Percentiles rank a stretch among this genome's conserved stretches.
Evolutionary conservation across 1,284 basidiomycete species (phyloP).

Genomic region (Chondrostereum purpureum): DNA sequence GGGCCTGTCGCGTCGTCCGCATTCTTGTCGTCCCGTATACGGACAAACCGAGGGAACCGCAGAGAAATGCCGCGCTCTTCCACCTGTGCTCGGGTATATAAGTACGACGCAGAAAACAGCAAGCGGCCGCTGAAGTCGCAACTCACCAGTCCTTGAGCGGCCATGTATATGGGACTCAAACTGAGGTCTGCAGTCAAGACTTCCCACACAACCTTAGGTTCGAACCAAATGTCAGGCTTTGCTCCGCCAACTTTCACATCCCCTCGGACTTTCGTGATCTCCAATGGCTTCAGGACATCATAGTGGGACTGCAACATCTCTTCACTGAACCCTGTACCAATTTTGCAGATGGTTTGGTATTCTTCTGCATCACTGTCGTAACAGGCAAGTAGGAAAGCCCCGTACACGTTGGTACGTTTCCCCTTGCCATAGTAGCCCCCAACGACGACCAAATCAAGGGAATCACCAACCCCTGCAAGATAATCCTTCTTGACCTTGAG

Average conservation of each 20-base stretch:
- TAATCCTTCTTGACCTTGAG: slow-evolving; percentile 94
- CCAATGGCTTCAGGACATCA: slow-evolving; percentile 75
- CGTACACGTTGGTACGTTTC: slow-evolving; percentile 94
- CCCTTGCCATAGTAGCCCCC: slow-evolving; percentile 97
- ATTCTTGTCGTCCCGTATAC: slow-evolving; percentile 88
- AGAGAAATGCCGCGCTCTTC: slow-evolving; percentile 89
- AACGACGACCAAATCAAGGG: slow-evolving; percentile 93
- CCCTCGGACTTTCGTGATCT: slow-evolving; percentile 62
- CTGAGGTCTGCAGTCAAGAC: slow-evolving; percentile 96
- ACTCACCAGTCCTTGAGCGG: slow-evolving; percentile 89
- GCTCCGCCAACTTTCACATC: slow-evolving; percentile 83
- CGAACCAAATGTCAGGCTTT: slow-evolving; percentile 93
- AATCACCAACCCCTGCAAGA: slow-evolving; percentile 95
- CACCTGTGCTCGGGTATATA: slow-evolving; percentile 45
- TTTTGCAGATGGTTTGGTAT: slow-evolving; percentile 97
- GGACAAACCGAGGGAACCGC: slow-evolving; percentile 92
- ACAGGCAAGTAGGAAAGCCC: slow-evolving; percentile 92
- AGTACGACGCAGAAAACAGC: slow-evolving; percentile 7
- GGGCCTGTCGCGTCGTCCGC: slow-evolving; percentile 89
- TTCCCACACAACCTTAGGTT: slow-evolving; percentile 96
- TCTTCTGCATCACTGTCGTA: slow-evolving; percentile 89
- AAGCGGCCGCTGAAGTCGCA: slow-evolving; percentile 6
- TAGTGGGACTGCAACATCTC: slow-evolving; percentile 83
- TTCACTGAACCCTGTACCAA: slow-evolving; percentile 97
- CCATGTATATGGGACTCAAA: slow-evolving; percentile 94